Evolutionary conservation across 805 yeast species (phyloP).

Genomic region (Cyberlindnera lachancei): DNA sequence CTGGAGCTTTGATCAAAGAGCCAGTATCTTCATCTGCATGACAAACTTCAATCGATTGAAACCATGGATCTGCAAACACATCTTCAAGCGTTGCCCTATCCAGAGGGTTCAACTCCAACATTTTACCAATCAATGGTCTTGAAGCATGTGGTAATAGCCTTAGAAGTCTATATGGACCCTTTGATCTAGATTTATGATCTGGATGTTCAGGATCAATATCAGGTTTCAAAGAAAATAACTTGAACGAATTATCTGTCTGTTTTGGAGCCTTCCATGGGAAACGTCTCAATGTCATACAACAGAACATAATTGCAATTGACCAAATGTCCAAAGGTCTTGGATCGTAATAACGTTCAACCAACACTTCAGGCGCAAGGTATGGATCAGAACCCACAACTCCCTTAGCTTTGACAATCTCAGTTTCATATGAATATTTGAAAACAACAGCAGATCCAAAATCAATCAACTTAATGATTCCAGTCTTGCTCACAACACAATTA

Average conservation of each 20-base stretch:
- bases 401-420: constrained; percentile 53
- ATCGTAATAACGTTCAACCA: constrained; percentile 54
- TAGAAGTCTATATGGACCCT: constrained; percentile 69
- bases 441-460: constrained; percentile 93
- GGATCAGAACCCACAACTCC: constrained; percentile 97
- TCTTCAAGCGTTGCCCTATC: constrained; percentile 53
- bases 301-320: constrained; percentile 88
- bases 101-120: constrained; percentile 56
- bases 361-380: constrained; percentile 88
- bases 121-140: constrained; percentile 50
- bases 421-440: constrained; percentile 58
- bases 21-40: constrained; percentile 20
- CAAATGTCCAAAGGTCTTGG: constrained; percentile 87
- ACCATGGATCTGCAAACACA: constrained; percentile 51
- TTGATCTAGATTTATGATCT: constrained; percentile 33
- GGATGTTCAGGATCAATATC: constrained; percentile 23
- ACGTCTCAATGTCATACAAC: constrained; percentile 79
- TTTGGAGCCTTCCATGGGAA: constrained; percentile 98
- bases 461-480: constrained; percentile 77
- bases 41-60: constrained; percentile 50
- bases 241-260: constrained; percentile 63
- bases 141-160: constrained; percentile 64
- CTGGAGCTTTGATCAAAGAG: constrained; percentile 19
- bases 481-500: constrained; percentile 74
- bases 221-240: constrained; percentile 47